Conservation (phyloP, 805 yeast species). For the Citeromyces matritensis region DNA sequence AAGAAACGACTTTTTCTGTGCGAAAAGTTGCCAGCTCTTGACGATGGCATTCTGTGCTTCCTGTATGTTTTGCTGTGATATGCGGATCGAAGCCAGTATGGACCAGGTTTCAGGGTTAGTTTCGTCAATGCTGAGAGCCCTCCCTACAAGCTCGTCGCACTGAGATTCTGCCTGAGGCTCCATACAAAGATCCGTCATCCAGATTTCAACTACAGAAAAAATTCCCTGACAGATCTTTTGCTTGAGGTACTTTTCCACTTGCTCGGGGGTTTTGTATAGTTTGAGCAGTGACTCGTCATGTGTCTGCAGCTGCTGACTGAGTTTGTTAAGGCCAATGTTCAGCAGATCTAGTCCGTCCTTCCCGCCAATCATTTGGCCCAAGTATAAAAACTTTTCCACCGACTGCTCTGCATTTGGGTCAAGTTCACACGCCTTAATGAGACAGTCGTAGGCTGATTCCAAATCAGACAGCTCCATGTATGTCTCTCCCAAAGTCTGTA, state of each 20-base stretch:
- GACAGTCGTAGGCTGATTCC: constrained; percentile 57
- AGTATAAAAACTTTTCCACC: constrained; percentile 72
- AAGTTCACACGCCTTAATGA: constrained; percentile 43
- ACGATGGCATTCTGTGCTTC: constrained; percentile 61
- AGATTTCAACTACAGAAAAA: constrained; percentile 78
- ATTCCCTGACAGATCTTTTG: constrained; percentile 63
- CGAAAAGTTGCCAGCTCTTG: constrained; percentile 62
- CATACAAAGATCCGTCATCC: constrained; percentile 98
- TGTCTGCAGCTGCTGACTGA: constrained; percentile 22
- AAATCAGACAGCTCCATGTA: constrained; percentile 69
- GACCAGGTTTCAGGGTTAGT: constrained; percentile 73
- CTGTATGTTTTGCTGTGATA: constrained; percentile 62
- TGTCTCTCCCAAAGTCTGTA: constrained; percentile 60
- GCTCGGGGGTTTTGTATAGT: constrained; percentile 2
- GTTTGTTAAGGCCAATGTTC: constrained; percentile 43
- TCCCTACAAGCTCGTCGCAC: constrained; percentile 59
- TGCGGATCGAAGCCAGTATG: constrained; percentile 71
- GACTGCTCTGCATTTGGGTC: constrained; percentile 57
- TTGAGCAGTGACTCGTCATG: constrained; percentile 5
- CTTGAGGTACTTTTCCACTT: constrained; percentile 19
- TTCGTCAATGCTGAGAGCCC: constrained; percentile 42
- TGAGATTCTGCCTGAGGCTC: constrained; percentile 72
- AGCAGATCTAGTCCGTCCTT: constrained; percentile 49
- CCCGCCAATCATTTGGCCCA: constrained; percentile 89
- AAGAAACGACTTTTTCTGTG: constrained; percentile 28